Conservation (phyloP, 441 rosid species). For the Brassica balearica region DNA sequence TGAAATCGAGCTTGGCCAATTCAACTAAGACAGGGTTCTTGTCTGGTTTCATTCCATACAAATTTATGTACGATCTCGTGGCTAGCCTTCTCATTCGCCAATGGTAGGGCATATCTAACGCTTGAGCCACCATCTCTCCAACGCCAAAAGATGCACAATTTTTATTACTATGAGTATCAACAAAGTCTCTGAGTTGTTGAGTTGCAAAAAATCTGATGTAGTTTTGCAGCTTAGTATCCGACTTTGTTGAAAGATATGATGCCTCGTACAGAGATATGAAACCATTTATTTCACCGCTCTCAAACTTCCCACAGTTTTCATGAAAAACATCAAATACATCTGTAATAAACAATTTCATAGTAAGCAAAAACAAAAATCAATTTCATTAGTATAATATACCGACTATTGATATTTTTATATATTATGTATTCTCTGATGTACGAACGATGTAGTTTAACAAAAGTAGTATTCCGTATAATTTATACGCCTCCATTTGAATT, state of each 20-base stretch:
- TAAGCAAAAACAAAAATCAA: no score
- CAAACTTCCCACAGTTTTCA: conserved; percentile 1
- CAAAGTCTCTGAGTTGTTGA: conserved; percentile 30
- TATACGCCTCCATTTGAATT: no score
- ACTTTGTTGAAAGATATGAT: conserved; percentile 38
- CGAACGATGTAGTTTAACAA: not conserved
- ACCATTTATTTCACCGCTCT: conserved; percentile 25
- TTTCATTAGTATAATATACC: not conserved
- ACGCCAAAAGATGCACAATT: not conserved
- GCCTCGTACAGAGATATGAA: conserved; percentile 53
- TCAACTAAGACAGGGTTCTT: conserved; percentile 28
- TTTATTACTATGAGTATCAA: not conserved
- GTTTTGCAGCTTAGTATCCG: conserved; percentile 41
- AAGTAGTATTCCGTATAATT: not conserved
- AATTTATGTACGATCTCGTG: conserved; percentile 46
- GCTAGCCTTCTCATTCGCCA: conserved; percentile 46
- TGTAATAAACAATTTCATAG: not conserved
- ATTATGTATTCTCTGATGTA: not conserved
- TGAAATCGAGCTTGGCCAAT: conserved; percentile 50
- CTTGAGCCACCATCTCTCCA: conserved; percentile 37
- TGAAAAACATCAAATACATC: conserved; percentile 38
- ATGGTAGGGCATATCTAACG: conserved; percentile 51
- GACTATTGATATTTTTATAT: not conserved
- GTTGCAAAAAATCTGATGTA: conserved; percentile 38
- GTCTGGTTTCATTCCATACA: conserved; percentile 36